Percentiles rank a stretch among this genome's conserved stretches.
phyloP scores from a whole-genome alignment of 2,329 filamentous ascomycete genomes.

The Aspergillus novofumigatus region DNA sequence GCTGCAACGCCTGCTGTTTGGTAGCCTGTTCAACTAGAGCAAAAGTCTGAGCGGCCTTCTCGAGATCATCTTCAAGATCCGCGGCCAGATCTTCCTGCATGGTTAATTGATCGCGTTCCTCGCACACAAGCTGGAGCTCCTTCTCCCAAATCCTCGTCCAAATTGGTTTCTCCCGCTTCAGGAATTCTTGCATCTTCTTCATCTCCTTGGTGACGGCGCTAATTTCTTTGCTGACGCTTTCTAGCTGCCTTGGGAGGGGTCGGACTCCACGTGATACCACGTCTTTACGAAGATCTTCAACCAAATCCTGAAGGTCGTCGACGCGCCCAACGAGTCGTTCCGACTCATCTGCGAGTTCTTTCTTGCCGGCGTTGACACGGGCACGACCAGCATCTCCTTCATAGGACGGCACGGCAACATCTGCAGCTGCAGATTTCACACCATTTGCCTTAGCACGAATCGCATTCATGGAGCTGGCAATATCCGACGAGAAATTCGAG shows the following conservation, averaged over 20 bases:
- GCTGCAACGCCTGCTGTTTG: conserved; percentile 79
- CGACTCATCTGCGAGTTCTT: conserved; percentile 78
- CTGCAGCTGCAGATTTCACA: conserved; percentile 71
- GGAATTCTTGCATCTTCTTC: conserved; percentile 88
- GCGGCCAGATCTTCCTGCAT: conserved; percentile 94
- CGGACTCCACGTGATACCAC: conserved; percentile 90
- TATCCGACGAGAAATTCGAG: conserved; percentile 81
- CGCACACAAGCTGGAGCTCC: conserved; percentile 91
- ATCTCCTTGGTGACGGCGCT: conserved; percentile 75
- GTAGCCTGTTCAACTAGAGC: conserved; percentile 94
- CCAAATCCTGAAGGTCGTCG: conserved; percentile 93
- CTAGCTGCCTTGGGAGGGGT: conserved; percentile 83
- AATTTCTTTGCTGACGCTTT: conserved; percentile 85
- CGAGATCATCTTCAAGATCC: conserved; percentile 88
- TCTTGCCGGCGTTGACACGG: conserved; percentile 83
- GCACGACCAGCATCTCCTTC: conserved; percentile 75
- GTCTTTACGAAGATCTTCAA: conserved; percentile 96
- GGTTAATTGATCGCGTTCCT: conserved; percentile 88
- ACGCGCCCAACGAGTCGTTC: conserved; percentile 88
- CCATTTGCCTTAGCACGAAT: conserved; percentile 76
- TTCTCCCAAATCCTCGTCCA: conserved; percentile 99
- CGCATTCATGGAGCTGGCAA: conserved; percentile 79
- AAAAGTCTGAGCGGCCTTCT: conserved; percentile 91
- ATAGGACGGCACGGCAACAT: conserved; percentile 65
- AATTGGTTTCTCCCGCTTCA: conserved; percentile 85